These are phyloP conservation scores for Pezicula radicicola DNA, from an alignment of 2,329 filamentous ascomycete species.

Conservation along the genomic window DNA sequence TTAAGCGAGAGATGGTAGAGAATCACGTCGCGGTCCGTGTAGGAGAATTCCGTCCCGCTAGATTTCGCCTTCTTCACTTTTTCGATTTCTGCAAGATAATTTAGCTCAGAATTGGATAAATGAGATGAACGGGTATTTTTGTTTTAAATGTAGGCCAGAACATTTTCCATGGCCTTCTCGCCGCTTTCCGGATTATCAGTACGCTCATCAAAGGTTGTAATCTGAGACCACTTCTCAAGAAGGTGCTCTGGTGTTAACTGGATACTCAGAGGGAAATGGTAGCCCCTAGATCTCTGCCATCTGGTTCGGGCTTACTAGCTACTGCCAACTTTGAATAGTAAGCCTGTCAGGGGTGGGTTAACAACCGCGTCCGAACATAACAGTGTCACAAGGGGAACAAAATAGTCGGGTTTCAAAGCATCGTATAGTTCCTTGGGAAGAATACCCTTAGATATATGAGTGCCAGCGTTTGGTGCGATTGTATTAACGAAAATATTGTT, in stretches of 20 bases:
- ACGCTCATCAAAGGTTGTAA: conserved; percentile 25
- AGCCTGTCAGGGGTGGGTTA: conserved; percentile 54
- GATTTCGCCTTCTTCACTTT: conserved; percentile 67
- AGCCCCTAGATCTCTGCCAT: conserved; percentile 71
- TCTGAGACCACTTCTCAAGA: background rate
- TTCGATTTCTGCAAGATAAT: conserved; percentile 67
- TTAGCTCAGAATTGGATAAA: conserved; percentile 29
- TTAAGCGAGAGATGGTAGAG: conserved; percentile 92
- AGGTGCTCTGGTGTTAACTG: background rate
- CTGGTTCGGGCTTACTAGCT: conserved; percentile 85
- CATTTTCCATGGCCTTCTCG: background rate
- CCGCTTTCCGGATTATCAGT: background rate
- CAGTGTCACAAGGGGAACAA: conserved; percentile 83
- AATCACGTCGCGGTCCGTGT: conserved; percentile 79
- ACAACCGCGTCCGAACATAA: conserved; percentile 79
- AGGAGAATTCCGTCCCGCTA: conserved; percentile 72
- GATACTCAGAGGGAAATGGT: background rate
- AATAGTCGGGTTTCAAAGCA: conserved; percentile 64
- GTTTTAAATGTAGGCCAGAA: background rate
- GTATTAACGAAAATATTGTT: conserved; percentile 94
- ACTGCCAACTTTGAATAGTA: conserved; percentile 87
- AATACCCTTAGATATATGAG: conserved; percentile 86
- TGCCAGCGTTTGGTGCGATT: conserved; percentile 91
- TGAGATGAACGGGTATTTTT: background rate
- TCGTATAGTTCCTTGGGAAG: conserved; percentile 88